A percentile compares a stretch with the other conserved stretches of the same genome.
Evolutionary conservation across 352 stramenopile genomes (phyloP).

Genomic region (Pythium chondricola): DNA sequence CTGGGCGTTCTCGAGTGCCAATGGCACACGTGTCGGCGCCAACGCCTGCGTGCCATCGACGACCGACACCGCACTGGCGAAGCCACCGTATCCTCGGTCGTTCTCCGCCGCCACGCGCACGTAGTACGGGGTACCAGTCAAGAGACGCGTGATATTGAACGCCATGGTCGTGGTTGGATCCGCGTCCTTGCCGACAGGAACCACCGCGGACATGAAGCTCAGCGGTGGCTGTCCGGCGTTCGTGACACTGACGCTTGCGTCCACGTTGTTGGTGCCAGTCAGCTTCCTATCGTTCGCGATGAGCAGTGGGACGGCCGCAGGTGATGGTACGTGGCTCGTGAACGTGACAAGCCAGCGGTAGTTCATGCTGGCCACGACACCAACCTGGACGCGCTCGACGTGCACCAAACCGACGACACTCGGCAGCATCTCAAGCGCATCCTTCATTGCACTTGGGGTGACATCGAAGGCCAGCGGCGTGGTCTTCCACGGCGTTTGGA

Average conservation of each 20-base stretch:
- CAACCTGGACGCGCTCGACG: slow-evolving; percentile 72
- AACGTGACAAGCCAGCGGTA: slow-evolving; percentile 91
- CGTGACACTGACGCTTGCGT: slow-evolving; percentile 21
- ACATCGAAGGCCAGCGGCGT: slow-evolving; percentile 48
- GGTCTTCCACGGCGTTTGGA: slow-evolving; percentile 58
- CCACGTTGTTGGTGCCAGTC: slow-evolving; percentile 18
- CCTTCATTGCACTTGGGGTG: slow-evolving; percentile 50
- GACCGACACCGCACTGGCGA: slow-evolving; percentile 23
- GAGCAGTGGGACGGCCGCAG: slow-evolving; percentile 28
- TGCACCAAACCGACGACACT: slow-evolving; percentile 83
- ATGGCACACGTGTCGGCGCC: slow-evolving; percentile 44
- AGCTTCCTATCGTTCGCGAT: slow-evolving; percentile 49
- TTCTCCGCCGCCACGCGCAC: slow-evolving; percentile 80
- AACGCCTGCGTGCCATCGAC: slow-evolving; percentile 6
- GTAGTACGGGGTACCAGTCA: slow-evolving; percentile 59
- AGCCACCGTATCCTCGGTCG: slow-evolving; percentile 73
- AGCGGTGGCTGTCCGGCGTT: slow-evolving; percentile 26
- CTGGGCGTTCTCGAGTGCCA: slow-evolving; percentile 39
- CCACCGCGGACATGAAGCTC: slow-evolving; percentile 28
- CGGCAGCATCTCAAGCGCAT: slow-evolving; percentile 84
- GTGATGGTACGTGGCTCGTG: slow-evolving; percentile 40
- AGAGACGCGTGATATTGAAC: slow-evolving; percentile 54
- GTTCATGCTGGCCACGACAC: slow-evolving; percentile 40
- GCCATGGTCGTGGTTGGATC: slow-evolving; percentile 5
- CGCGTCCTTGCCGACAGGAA: slow-evolving; percentile 10